Conservation (phyloP, 116 monocot genomes). For the Iris pallida region DNA sequence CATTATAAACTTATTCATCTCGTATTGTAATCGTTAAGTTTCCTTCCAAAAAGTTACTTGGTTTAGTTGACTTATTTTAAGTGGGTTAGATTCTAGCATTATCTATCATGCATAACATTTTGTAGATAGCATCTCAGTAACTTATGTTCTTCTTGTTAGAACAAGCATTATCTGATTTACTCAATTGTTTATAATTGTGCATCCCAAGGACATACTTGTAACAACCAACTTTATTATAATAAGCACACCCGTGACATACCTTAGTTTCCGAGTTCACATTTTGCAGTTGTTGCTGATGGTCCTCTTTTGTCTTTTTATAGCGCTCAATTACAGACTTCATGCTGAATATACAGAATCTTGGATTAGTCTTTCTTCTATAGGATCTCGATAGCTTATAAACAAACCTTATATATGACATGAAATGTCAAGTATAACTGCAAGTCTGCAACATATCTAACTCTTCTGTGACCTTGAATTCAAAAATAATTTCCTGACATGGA, state of each 20-base stretch:
- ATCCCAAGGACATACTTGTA: neutral
- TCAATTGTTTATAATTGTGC: neutral
- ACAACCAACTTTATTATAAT: too few relatives aligned
- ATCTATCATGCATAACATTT: neutral
- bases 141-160: neutral
- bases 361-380: too few relatives aligned
- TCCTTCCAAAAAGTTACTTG: too few relatives aligned
- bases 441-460: too few relatives aligned
- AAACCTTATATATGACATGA: too few relatives aligned
- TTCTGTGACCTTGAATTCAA: too few relatives aligned
- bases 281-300: neutral
- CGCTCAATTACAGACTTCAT: neutral
- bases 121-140: neutral
- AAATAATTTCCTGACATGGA: too few relatives aligned
- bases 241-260: neutral
- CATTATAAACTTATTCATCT: too few relatives aligned
- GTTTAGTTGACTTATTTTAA: too few relatives aligned
- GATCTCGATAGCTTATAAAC: too few relatives aligned
- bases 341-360: neutral
- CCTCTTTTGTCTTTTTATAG: conserved; percentile 1
- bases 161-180: neutral
- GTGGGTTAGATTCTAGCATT: neutral
- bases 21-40: too few relatives aligned
- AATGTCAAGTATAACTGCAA: too few relatives aligned
- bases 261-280: neutral